These are phyloP conservation scores for Trichoderma koningii DNA, from an alignment of 2,329 filamentous ascomycete genomes.

Conservation along the genomic window DNA sequence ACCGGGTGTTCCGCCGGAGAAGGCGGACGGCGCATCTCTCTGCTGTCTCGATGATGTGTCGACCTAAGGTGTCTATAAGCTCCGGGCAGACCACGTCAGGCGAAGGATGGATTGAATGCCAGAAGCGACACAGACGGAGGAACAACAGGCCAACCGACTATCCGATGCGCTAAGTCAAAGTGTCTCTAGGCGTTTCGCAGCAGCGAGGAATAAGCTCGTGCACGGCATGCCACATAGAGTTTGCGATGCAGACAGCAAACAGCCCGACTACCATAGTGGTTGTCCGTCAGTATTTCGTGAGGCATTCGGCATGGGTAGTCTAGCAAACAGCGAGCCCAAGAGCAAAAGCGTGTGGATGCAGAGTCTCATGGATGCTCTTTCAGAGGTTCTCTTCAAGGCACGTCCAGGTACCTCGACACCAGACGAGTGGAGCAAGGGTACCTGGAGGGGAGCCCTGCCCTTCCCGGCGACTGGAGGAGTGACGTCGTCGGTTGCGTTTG, in stretches of 20 bases:
- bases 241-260: too few species aligned
- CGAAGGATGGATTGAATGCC: not conserved
- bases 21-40: not conserved
- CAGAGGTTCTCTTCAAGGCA: not conserved
- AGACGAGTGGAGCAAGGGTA: slow-evolving; percentile 6
- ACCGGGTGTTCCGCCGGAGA: slow-evolving; percentile 8
- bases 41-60: not conserved
- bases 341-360: not conserved
- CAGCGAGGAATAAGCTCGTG: too few species aligned
- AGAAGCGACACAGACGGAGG: not conserved
- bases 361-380: too few species aligned
- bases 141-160: too few species aligned
- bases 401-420: slow-evolving; percentile 6
- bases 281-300: too few species aligned
- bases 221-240: too few species aligned
- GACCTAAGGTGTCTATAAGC: not conserved
- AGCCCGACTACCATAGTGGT: too few species aligned
- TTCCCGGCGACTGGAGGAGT: not conserved
- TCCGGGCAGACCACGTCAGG: not conserved
- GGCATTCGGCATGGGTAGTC: not conserved
- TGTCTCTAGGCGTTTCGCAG: too few species aligned
- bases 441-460: not conserved
- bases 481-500: slow-evolving; percentile 7
- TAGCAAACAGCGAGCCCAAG: not conserved
- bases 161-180: too few species aligned